Conservation (phyloP, 2,329 filamentous ascomycete genomes). For the Alternaria hordeiaustralica region DNA sequence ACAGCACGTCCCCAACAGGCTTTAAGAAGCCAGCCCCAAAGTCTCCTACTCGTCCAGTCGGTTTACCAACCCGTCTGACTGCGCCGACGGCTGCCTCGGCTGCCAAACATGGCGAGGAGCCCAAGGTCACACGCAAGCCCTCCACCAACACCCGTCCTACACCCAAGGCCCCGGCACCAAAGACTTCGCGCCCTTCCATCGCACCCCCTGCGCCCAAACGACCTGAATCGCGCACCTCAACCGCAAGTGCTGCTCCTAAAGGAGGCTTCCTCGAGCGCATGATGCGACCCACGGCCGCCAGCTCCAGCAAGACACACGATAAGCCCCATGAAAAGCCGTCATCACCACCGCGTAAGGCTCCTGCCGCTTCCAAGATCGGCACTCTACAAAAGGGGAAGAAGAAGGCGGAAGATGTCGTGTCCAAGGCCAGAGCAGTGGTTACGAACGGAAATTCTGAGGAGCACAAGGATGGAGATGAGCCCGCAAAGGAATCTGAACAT, state of each 20-base stretch:
- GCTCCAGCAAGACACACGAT: slow-evolving; percentile 66
- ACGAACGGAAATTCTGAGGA: slow-evolving; percentile 31
- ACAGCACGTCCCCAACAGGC: slow-evolving; percentile 33
- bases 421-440: slow-evolving; percentile 45
- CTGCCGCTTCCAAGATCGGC: slow-evolving; percentile 32
- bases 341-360: slow-evolving; percentile 43
- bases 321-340: slow-evolving; percentile 63
- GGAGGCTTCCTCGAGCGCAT: slow-evolving; percentile 79
- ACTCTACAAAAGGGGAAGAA: slow-evolving; percentile 44
- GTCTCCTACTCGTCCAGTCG: slow-evolving; percentile 72
- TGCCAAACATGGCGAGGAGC: slow-evolving; percentile 60
- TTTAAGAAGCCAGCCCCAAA: slow-evolving; percentile 53
- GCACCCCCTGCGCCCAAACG: slow-evolving; percentile 55
- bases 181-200: slow-evolving; percentile 46
- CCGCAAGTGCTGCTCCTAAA: slow-evolving; percentile 65
- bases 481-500: slow-evolving; percentile 14
- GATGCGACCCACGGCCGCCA: slow-evolving; percentile 77
- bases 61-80: slow-evolving; percentile 70
- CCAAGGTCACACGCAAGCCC: slow-evolving; percentile 50
- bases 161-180: slow-evolving; percentile 37
- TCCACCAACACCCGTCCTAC: slow-evolving; percentile 47
- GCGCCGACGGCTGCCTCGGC: slow-evolving; percentile 74
- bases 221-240: slow-evolving; percentile 55
- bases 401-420: slow-evolving; percentile 44
- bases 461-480: slow-evolving; percentile 16